Evolutionary conservation across 1,139 yeast species (phyloP), one percentile per base, ranked within the genome.

Genomic region (Yamadazyma diospyri): DNA sequence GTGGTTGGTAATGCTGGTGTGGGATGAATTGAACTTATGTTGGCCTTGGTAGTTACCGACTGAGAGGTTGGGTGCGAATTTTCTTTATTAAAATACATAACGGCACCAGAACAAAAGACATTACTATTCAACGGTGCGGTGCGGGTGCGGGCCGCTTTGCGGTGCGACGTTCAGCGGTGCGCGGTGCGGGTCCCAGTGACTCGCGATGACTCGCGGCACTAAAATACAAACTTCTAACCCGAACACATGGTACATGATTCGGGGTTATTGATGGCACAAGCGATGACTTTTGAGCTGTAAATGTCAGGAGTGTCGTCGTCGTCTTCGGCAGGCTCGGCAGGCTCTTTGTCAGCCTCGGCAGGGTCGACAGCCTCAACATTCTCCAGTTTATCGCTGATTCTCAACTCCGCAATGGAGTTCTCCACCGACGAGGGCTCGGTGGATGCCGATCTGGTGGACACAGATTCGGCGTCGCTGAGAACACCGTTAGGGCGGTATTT

Each of bases 201-300:
- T n/a, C n/a, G n/a, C n/a, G n/a, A n/a, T n/a, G n/a, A n/a, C n/a
- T n/a, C n/a, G n/a, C n/a, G n/a, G n/a, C n/a, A n/a, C n/a, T n/a
- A n/a, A n/a, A n/a, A n/a, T n/a, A n/a, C n/a, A n/a, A n/a, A n/a
- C n/a, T n/a, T 14, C 64, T 69, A 92, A 69, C 97, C 97, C 42
- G 97, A 89, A 72, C 98, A 92, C 98, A 92, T 92, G 57, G 92
- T 92, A 67, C 98, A 92, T 30, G 97, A 78, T 64, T 86, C 97
- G 39, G 97, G 97, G 68, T 92, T 92, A 59, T 84, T 80, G 59
- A 92, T 88, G 36, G 97, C 95, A 71, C 98, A 92, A 26, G 97
- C 96, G 64, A 92, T 78, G 27, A 83, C 97, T 65, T 88, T 81
- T 21, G 95, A 84, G 60, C 92, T 87, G 74, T 72, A 92, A 51